These are phyloP conservation scores for Dactylellina cionopaga DNA, from an alignment of 2,329 filamentous ascomycete genomes.

Conservation along the genomic window DNA sequence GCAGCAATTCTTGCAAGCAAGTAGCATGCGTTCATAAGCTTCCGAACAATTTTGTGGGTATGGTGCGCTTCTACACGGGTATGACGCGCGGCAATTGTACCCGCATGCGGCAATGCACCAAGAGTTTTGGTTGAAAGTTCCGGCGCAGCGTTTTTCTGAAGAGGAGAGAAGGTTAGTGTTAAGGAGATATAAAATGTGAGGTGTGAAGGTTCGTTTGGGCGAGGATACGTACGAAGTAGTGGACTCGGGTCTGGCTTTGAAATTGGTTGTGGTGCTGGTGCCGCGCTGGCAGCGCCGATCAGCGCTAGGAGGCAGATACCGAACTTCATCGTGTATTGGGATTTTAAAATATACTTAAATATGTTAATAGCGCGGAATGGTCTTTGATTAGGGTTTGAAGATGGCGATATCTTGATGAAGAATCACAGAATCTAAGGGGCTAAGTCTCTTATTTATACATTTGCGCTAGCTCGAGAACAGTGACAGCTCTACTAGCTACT, in stretches of 20 bases:
- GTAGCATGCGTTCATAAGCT: conserved; percentile 35
- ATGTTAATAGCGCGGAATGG: neutral
- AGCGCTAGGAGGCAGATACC: conserved; percentile 35
- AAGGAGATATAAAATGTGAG: too few relatives aligned
- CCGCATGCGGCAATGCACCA: conserved; percentile 30
- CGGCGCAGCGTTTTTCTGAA: conserved; percentile 43
- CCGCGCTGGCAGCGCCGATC: conserved; percentile 24
- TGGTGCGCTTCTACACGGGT: conserved; percentile 17
- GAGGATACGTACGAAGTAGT: conserved; percentile 10
- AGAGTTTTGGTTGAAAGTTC: neutral
- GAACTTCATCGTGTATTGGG: conserved; percentile 45
- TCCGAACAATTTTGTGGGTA: conserved; percentile 11
- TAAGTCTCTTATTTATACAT: conserved; percentile 40
- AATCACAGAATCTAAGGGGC: conserved; percentile 25
- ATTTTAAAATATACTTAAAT: too few relatives aligned
- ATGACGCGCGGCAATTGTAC: conserved; percentile 45
- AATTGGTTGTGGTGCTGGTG: conserved; percentile 25
- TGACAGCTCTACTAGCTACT: too few relatives aligned
- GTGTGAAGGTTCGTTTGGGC: neutral
- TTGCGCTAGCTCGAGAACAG: neutral
- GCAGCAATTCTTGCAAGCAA: conserved; percentile 20
- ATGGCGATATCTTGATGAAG: conserved; percentile 33
- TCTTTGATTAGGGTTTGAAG: conserved; percentile 5
- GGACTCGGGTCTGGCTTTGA: conserved; percentile 14
- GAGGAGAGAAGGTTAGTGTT: neutral